Base-by-base conservation (phyloP, 805 yeast species). In the Yarrowia phangngaensis region DNA sequence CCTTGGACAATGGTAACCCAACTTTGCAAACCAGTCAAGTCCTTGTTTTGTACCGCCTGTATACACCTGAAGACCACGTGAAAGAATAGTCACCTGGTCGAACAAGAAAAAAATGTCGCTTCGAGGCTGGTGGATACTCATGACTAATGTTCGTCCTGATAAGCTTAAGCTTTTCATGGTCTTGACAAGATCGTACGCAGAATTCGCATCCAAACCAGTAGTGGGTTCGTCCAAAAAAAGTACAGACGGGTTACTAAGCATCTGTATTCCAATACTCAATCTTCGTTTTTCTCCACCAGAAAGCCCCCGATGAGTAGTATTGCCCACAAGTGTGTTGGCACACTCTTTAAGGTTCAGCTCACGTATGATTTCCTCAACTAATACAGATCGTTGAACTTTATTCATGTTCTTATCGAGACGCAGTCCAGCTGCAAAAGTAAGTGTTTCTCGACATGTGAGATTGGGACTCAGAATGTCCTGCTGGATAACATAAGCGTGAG, bases 281-380 rank as follows among this genome's bases (percentile, higher is more conserved):
- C 95, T 65, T 58, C 95, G 64, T 58, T 80, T 82, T 59, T 86
- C 95, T 23, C 95, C 95, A 12, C 95, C 95, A 4, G 90, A 82
- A 4, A 86, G 65, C 19, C 84, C 86, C 51, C 73, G 73, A 48
- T 72, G 73, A 4, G 68, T 66, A 2, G 65, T 53, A 52, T 76
- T 77, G 14, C 80, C 81, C 1, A 84, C 80, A 3, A 69, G 54
- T 0, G 83, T 79, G 54, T 80, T 70, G 8, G 74, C 74, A 47
- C 87, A 73, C 41, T 79, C 86, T 47, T 73, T 73, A 13, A 87
- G 67, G 3, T 86, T 88, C 45, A 86, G 64, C 46, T 82, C 82
- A 8, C 70, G 64, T 28, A 86, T 69, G 20, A 86, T 67, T 41
- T 80, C 78, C 9, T 75, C 72, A 1, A 86, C 82, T 20, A 84